Percentiles rank a stretch among this genome's conserved stretches.
phyloP scores from a whole-genome alignment of 2,329 filamentous ascomycete genomes.

The Xylariaceae sp. region DNA sequence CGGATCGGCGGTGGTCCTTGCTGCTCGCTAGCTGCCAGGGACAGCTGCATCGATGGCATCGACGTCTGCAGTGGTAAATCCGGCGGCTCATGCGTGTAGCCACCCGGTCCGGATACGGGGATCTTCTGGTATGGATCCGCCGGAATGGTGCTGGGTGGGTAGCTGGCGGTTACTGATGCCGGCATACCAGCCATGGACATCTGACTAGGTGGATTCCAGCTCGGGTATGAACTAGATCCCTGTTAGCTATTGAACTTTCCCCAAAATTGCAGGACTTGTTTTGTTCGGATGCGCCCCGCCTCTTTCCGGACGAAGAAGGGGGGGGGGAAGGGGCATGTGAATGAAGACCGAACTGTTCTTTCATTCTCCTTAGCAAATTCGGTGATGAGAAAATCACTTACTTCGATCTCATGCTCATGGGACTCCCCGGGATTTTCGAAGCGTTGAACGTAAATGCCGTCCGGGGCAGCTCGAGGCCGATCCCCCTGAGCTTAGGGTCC shows the following conservation, averaged over 20 bases:
- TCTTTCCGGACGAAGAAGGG: too few relatives aligned
- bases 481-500: constrained; percentile 46
- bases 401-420: constrained; percentile 54
- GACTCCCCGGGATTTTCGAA: constrained; percentile 49
- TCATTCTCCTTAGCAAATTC: not conserved
- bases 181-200: constrained; percentile 45
- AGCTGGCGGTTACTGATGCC: constrained; percentile 40
- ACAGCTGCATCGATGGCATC: constrained; percentile 50
- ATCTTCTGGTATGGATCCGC: constrained; percentile 49
- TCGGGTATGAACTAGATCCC: constrained; percentile 47
- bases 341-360: too few relatives aligned
- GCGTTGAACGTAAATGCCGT: constrained; percentile 54
- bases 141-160: constrained; percentile 47
- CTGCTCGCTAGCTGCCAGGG: constrained; percentile 45
- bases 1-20: constrained; percentile 41
- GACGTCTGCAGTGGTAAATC: constrained; percentile 50
- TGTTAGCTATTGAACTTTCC: constrained; percentile 26
- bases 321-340: too few relatives aligned
- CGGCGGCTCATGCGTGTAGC: constrained; percentile 46
- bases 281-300: too few relatives aligned
- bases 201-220: constrained; percentile 46
- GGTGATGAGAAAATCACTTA: constrained; percentile 35
- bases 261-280: too few relatives aligned
- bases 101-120: constrained; percentile 43
- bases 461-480: constrained; percentile 52